Conservation (phyloP, 108 stramenopile genomes). For the Poteriospumella lacustris region DNA sequence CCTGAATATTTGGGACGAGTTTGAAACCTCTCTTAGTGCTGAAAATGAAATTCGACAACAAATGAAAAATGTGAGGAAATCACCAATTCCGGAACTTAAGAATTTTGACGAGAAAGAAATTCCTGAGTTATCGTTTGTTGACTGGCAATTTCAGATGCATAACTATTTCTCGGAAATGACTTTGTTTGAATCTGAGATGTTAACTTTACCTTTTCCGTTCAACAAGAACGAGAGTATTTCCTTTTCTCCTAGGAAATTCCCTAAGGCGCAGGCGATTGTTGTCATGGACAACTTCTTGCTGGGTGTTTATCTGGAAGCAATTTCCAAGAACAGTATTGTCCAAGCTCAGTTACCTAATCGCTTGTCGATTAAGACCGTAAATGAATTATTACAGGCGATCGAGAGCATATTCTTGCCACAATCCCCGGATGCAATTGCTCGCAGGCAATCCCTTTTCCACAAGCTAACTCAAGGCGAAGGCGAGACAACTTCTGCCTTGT, state of each 20-base stretch:
- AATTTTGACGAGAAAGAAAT: constrained; percentile 9
- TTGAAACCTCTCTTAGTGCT: constrained; percentile 7
- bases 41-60: constrained; percentile 8
- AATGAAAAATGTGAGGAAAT: constrained; percentile 9
- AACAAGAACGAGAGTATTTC: constrained; percentile 8
- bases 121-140: constrained; percentile 7
- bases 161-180: constrained; percentile 8
- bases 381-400: constrained; percentile 8
- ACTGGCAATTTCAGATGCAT: constrained; percentile 7
- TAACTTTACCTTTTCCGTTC: constrained; percentile 8
- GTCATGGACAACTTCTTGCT: constrained; percentile 7
- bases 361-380: constrained; percentile 7
- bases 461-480: constrained; percentile 2
- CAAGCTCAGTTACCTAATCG: constrained; percentile 7
- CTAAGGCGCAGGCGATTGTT: constrained; percentile 6
- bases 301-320: constrained; percentile 7
- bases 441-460: constrained; percentile 2
- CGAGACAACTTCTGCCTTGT: background rate
- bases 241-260: constrained; percentile 3
- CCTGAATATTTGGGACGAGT: constrained; percentile 7
- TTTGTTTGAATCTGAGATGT: constrained; percentile 3
- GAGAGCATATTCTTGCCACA: constrained; percentile 7
- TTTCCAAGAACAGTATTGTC: constrained; percentile 8
- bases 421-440: constrained; percentile 1
- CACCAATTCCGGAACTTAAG: constrained; percentile 2